These are phyloP conservation scores for Otatea glauca DNA, from an alignment of 176 grass and related monocot species.

Conservation along the genomic window DNA sequence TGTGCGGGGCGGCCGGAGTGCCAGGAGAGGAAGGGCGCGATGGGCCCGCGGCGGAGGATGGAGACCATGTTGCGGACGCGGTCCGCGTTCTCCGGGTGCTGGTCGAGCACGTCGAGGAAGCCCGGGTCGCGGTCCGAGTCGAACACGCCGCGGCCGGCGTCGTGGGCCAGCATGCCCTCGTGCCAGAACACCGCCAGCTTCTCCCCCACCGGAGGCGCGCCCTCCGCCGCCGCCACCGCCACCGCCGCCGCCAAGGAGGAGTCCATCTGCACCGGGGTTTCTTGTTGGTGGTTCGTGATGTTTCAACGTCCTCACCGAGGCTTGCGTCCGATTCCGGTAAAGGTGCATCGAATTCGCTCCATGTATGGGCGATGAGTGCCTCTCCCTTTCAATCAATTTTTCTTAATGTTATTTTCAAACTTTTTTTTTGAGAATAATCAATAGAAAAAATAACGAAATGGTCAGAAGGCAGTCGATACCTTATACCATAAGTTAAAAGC, in stretches of 20 bases:
- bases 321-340: background rate
- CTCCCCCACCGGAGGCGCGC: background rate
- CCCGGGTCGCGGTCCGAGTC: conserved; percentile 85
- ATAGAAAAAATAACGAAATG: no score
- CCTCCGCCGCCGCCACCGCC: no score
- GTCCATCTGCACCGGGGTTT: conserved; percentile 27
- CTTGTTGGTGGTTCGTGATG: no score
- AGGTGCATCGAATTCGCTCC: no score
- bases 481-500: no score
- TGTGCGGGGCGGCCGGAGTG: conserved; percentile 70
- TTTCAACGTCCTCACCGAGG: background rate
- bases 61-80: conserved; percentile 94
- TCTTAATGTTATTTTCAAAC: no score
- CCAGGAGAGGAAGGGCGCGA: conserved; percentile 72
- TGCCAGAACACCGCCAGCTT: conserved; percentile 84
- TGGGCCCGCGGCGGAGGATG: conserved; percentile 80
- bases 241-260: background rate
- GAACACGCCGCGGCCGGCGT: conserved; percentile 78
- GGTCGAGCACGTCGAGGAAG: conserved; percentile 90
- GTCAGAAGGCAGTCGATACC: no score
- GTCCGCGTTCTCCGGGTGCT: conserved; percentile 89
- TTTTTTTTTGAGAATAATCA: no score
- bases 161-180: conserved; percentile 91
- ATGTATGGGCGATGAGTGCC: no score
- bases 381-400: no score